These are phyloP conservation scores for Pseudogymnoascus sp. DNA, from an alignment of 2,329 filamentous ascomycete genomes.

Conservation along the genomic window DNA sequence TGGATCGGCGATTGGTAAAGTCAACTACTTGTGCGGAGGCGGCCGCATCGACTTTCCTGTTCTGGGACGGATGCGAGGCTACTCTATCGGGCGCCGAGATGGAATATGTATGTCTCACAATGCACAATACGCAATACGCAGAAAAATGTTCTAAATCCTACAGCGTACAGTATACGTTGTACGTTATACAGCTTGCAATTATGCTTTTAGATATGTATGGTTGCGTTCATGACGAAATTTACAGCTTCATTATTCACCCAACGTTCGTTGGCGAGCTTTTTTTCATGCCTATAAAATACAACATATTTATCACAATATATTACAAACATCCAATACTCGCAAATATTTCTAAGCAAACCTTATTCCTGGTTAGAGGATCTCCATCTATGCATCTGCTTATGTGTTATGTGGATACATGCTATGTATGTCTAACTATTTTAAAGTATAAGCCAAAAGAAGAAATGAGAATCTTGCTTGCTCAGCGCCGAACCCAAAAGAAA, in stretches of 20 bases:
- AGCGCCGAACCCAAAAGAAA: neutral
- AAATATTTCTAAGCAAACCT: neutral
- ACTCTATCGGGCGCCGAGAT: neutral
- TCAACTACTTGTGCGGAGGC: neutral
- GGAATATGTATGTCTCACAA: neutral
- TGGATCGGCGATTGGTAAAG: neutral
- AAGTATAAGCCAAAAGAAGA: neutral
- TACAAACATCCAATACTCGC: neutral
- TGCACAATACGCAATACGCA: neutral
- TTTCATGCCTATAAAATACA: neutral
- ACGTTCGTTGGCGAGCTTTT: neutral
- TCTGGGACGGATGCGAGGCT: neutral
- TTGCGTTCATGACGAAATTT: neutral
- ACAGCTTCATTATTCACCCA: neutral
- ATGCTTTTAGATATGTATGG: neutral
- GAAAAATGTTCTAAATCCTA: neutral
- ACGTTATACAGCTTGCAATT: neutral
- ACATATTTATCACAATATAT: too few species aligned
- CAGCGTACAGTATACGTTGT: neutral
- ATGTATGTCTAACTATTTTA: neutral
- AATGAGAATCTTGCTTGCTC: neutral
- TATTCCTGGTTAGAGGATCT: neutral
- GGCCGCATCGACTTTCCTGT: constrained; percentile 6
- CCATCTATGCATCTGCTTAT: neutral
- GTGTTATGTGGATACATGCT: neutral